Conservation (phyloP, 495 filamentous ascomycete genomes). For the Xylaria telfairii region DNA sequence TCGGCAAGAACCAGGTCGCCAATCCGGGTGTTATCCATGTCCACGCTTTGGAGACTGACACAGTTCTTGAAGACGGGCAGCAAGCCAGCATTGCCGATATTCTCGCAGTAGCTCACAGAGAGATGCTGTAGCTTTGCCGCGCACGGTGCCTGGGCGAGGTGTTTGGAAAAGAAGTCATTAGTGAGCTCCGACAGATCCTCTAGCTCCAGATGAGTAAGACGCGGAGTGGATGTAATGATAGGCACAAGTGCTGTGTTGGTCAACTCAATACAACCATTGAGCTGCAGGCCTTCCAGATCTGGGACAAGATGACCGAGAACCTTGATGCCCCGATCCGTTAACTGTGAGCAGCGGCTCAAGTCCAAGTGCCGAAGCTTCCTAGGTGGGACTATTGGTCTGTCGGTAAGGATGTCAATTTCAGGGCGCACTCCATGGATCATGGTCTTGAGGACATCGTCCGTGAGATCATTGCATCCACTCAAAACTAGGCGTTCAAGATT, state of each 20-base stretch:
- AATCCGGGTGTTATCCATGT: conserved; percentile 93
- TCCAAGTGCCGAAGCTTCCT: conserved; percentile 85
- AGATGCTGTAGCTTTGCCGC: conserved; percentile 74
- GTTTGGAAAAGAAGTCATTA: conserved; percentile 70
- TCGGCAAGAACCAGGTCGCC: conserved; percentile 88
- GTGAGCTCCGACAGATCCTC: conserved; percentile 84
- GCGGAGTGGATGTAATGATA: conserved; percentile 74
- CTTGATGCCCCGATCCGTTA: conserved; percentile 74
- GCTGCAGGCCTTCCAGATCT: conserved; percentile 77
- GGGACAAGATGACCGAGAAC: conserved; percentile 77
- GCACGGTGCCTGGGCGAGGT: conserved; percentile 76
- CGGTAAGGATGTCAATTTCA: conserved; percentile 78
- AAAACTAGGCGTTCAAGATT: conserved; percentile 80
- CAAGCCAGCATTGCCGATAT: conserved; percentile 83
- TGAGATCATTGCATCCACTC: conserved; percentile 75
- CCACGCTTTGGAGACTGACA: conserved; percentile 68
- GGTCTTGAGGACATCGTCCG: conserved; percentile 70
- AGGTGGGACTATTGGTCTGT: conserved; percentile 75
- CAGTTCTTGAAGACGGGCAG: conserved; percentile 81
- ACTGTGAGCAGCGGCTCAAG: conserved; percentile 73
- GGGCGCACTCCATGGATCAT: conserved; percentile 77
- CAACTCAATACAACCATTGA: conserved; percentile 72
- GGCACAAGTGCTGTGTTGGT: conserved; percentile 75
- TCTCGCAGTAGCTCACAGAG: conserved; percentile 88
- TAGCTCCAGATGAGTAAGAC: conserved; percentile 84